Percentiles rank a stretch among this genome's conserved stretches.
Conservation (phyloP, 352 stramenopile genomes). For the Phytophthora ramorum region DNA sequence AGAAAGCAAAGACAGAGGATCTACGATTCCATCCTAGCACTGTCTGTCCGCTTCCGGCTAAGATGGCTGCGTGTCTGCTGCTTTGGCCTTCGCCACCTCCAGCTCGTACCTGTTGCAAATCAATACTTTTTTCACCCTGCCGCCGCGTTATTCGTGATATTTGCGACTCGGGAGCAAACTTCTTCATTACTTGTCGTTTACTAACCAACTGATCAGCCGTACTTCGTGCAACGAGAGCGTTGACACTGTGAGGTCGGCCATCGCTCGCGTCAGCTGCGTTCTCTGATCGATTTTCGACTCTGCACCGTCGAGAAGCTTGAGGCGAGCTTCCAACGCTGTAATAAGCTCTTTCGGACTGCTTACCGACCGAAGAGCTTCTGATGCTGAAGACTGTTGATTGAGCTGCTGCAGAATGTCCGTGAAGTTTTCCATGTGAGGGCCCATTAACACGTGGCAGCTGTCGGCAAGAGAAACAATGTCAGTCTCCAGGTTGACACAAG, state of each 20-base stretch:
- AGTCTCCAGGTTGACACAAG: background rate
- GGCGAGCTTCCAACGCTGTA: slow-evolving; percentile 23
- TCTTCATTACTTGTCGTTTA: slow-evolving; percentile 9
- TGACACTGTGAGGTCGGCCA: slow-evolving; percentile 39
- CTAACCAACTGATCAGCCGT: slow-evolving; percentile 48
- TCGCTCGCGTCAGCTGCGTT: slow-evolving; percentile 32
- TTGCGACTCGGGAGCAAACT: background rate
- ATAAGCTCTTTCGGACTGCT: slow-evolving; percentile 26
- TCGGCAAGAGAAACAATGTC: slow-evolving; percentile 8
- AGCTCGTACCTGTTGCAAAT: slow-evolving; percentile 37
- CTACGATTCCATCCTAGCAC: slow-evolving; percentile 10
- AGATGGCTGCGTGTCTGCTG: slow-evolving; percentile 16
- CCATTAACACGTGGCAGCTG: slow-evolving; percentile 69
- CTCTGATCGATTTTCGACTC: background rate
- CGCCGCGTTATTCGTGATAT: slow-evolving; percentile 12
- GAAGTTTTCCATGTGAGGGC: slow-evolving; percentile 81
- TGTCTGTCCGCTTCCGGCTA: slow-evolving; percentile 13
- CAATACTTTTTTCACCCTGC: slow-evolving; percentile 34
- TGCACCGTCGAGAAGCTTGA: slow-evolving; percentile 8
- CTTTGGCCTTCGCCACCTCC: slow-evolving; percentile 15
- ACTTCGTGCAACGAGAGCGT: slow-evolving; percentile 42
- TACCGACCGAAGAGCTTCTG: slow-evolving; percentile 23
- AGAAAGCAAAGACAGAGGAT: slow-evolving; percentile 26
- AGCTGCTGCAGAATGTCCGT: slow-evolving; percentile 54
- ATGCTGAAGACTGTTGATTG: slow-evolving; percentile 7